These are phyloP conservation scores for Pythium plurisporium DNA, from an alignment of 352 stramenopile genomes.

Conservation along the genomic window DNA sequence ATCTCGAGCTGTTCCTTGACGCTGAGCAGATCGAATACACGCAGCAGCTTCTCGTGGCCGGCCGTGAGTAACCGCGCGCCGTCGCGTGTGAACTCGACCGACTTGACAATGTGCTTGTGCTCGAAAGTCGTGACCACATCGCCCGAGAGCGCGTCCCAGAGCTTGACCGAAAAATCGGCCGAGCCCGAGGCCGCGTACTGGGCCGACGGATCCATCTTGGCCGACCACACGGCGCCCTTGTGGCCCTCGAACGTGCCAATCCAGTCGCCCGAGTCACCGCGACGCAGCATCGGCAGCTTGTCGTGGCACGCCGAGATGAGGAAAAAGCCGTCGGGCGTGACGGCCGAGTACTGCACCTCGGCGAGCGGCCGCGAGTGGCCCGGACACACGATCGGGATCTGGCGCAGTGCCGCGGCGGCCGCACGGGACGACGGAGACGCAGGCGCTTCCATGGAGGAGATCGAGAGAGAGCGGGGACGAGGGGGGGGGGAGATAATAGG, in stretches of 20 bases:
- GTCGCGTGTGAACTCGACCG: conserved; percentile 90
- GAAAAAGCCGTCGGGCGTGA: conserved; percentile 49
- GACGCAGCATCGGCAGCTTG: conserved; percentile 86
- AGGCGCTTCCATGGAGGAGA: conserved; percentile 20
- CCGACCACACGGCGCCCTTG: conserved; percentile 93
- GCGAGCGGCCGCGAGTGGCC: conserved; percentile 78
- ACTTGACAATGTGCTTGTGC: conserved; percentile 98
- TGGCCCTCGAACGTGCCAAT: conserved; percentile 97
- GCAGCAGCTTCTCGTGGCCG: conserved; percentile 93
- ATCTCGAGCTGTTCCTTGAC: conserved; percentile 60
- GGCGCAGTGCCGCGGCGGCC: conserved; percentile 35
- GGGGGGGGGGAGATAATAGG: neutral
- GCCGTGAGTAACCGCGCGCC: conserved; percentile 85
- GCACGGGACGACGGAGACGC: conserved; percentile 40
- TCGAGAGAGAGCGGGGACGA: neutral
- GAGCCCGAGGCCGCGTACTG: conserved; percentile 87
- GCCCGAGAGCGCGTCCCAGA: conserved; percentile 97
- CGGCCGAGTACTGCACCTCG: conserved; percentile 69
- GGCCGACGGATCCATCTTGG: conserved; percentile 82
- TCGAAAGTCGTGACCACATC: conserved; percentile 90
- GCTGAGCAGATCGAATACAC: conserved; percentile 84
- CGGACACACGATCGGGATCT: conserved; percentile 86
- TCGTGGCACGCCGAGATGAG: conserved; percentile 85
- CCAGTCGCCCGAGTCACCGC: conserved; percentile 88
- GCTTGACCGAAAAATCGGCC: conserved; percentile 94